Evolutionary conservation across 108 stramenopile genomes (phyloP), one percentile per base, ranked within the genome.

Genomic region (Aurantiochytrium sp.): DNA sequence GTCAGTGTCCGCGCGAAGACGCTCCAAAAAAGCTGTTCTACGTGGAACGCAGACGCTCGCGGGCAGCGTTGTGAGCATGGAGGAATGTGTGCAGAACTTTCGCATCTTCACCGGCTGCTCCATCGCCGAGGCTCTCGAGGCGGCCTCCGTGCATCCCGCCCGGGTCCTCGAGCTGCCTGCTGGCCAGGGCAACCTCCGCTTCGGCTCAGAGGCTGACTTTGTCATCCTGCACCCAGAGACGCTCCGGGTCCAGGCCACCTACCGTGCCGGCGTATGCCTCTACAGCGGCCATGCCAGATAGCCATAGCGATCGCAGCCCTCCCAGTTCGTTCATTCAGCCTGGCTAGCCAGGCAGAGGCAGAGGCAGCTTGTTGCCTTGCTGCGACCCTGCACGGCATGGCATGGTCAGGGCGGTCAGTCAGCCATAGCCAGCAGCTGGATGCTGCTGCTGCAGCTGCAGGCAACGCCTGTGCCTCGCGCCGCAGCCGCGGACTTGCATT

Each of bases 11-110:
- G 35, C 0, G 35, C 35, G 35, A 35, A 35, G 35, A 35, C 35
- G 35, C 35, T 43, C 35, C 2, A 58, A 89, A 72, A 88, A 90
- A 35, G 94, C 93, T 28, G 89, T 90, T 21, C 29, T 94, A 6
- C 16, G 51, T 5, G 93, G 91, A n/a, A 94, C 92, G 5, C 92
- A 93, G 12, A 94, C 93, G 5, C 90, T 95, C 19, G 94, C 94
- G 12, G 94, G 94, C 10, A 91, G 91, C 71, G 93, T 94, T 4
- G 91, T 91, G 10, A 89, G 91, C 3, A 90, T 95, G 93, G 93
- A 95, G 58, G 83, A 57, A 16, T 95, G 94, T 60, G 92, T 95
- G 4, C 57, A 72, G 60, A 90, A 91, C 57, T 92, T 95, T 43
- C 69, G 53, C 5, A 29, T 71, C 23, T 95, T 93, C 60, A 94